Conservation (phyloP, 179 eudicot genomes). For the Sideroxylon spinosum region DNA sequence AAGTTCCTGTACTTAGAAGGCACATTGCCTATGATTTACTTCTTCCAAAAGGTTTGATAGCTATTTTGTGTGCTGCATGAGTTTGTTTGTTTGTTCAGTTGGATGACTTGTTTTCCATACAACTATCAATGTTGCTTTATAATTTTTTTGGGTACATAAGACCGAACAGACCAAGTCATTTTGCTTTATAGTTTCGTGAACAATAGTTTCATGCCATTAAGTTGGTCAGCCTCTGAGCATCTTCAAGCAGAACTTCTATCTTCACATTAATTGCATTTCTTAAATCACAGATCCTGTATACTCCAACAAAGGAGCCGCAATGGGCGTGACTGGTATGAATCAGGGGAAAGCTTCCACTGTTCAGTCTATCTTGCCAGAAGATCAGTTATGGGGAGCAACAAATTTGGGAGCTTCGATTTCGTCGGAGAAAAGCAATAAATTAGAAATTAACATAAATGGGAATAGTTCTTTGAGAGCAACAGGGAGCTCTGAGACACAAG, state of each 20-base stretch:
- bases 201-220: background rate
- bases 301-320: conserved; percentile 36
- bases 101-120: background rate
- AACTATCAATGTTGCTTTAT: background rate
- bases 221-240: conserved; percentile 7
- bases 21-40: conserved; percentile 85
- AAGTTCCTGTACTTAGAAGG: conserved; percentile 66
- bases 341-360: conserved; percentile 37
- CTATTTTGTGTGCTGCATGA: background rate
- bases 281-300: conserved; percentile 26
- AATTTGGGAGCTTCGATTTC: conserved; percentile 29
- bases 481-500: conserved; percentile 26
- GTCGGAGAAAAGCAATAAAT: conserved; percentile 29
- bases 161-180: background rate
- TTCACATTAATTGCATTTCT: conserved; percentile 15
- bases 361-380: conserved; percentile 27
- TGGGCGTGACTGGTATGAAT: conserved; percentile 31
- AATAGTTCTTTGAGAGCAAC: conserved; percentile 24
- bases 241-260: background rate
- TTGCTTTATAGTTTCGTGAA: background rate
- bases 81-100: conserved; percentile 9
- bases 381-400: conserved; percentile 24
- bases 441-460: conserved; percentile 22
- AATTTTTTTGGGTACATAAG: background rate
- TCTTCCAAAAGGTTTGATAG: conserved; percentile 62